A percentile compares a stretch with the other conserved stretches of the same genome.
These are phyloP conservation scores for Ophiosphaerella herpotricha DNA, from an alignment of 2,329 filamentous ascomycete genomes.

Conservation along the genomic window DNA sequence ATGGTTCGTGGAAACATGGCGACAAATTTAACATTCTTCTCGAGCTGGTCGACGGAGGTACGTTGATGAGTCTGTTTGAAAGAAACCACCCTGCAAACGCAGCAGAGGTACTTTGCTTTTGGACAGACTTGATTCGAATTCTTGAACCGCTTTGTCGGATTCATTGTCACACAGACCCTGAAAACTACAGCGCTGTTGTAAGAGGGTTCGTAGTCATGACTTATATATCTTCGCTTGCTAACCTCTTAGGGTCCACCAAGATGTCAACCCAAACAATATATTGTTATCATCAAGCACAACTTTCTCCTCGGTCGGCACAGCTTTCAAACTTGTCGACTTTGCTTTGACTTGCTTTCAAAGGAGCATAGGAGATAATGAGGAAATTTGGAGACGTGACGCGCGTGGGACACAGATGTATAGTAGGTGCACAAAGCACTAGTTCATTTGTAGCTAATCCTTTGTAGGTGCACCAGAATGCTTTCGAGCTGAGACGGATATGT, in stretches of 20 bases:
- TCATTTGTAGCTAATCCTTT: not conserved
- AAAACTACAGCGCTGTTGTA: not conserved
- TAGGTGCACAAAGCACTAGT: constrained; percentile 13
- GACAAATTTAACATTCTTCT: constrained; percentile 40
- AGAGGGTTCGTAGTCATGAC: too few relatives aligned
- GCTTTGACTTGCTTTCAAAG: constrained; percentile 39
- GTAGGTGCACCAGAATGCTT: constrained; percentile 26
- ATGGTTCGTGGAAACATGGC: constrained; percentile 21
- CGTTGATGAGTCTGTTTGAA: constrained; percentile 38
- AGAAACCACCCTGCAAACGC: constrained; percentile 25
- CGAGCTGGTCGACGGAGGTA: constrained; percentile 41
- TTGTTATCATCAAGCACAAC: constrained; percentile 30
- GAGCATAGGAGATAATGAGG: not conserved
- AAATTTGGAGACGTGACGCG: constrained; percentile 9
- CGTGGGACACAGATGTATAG: constrained; percentile 46
- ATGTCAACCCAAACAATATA: constrained; percentile 53
- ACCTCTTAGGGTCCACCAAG: constrained; percentile 45
- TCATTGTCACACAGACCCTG: constrained; percentile 19
- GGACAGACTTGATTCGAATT: constrained; percentile 35
- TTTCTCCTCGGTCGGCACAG: not conserved
- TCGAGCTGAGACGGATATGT: constrained; percentile 7
- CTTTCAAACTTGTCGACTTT: constrained; percentile 48
- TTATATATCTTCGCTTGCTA: not conserved
- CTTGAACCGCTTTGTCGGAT: constrained; percentile 30
- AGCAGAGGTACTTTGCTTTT: constrained; percentile 37